Conservation (phyloP, 202 grass and related monocot genomes). For the Carex arenaria region DNA sequence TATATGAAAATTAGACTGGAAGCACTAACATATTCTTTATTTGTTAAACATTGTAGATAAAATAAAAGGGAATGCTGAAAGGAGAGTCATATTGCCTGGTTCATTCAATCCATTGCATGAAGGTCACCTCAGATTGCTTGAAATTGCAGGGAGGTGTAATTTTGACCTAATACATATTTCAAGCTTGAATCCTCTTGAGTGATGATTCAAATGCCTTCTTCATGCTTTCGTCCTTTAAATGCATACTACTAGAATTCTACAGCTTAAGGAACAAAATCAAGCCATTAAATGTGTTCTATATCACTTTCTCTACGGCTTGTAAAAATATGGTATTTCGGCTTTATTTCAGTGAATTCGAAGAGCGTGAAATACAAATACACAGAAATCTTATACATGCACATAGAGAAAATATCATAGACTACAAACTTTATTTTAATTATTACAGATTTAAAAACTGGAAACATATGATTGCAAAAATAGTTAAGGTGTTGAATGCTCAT, state of each 20-base stretch:
- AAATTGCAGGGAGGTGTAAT: conserved; percentile 67
- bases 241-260: not conserved
- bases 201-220: conserved; percentile 1
- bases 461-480: not conserved
- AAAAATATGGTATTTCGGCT: not conserved
- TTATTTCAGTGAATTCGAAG: not conserved
- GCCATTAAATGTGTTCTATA: not conserved
- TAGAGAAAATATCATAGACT: not conserved
- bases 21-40: conserved; percentile 16
- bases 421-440: not conserved
- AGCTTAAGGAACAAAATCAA: conserved; percentile 12
- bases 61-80: conserved; percentile 35
- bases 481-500: not conserved
- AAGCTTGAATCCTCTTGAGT: not conserved
- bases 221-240: not conserved
- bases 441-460: not conserved
- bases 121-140: conserved; percentile 76
- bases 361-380: not conserved
- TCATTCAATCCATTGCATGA: conserved; percentile 99
- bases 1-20: not conserved
- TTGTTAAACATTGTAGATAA: conserved; percentile 34
- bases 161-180: not conserved
- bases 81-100: conserved; percentile 84
- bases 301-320: not conserved
- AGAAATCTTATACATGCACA: not conserved